Conservation (phyloP, 169 alveolate species). For the Pseudocohnilembus persalinus region DNA sequence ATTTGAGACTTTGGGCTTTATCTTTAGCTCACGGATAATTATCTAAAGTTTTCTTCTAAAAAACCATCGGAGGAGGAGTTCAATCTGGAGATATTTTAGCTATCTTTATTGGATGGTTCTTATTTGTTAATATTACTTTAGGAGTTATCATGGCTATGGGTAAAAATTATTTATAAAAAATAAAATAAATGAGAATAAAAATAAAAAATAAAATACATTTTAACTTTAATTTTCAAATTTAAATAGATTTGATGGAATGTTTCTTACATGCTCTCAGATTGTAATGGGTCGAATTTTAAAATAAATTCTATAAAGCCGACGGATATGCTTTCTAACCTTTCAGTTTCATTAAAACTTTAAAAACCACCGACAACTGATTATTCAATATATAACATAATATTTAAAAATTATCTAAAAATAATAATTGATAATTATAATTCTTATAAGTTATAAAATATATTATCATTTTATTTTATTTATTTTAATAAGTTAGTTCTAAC, state of each 20-base stretch:
- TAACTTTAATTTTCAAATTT: conserved; percentile 92
- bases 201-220: no score
- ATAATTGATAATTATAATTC: neutral
- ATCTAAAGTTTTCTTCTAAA: conserved; percentile 93
- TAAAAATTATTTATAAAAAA: no score
- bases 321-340: conserved; percentile 95
- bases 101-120: conserved; percentile 40
- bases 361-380: neutral
- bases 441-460: no score
- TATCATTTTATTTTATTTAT: no score
- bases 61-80: conserved; percentile 69
- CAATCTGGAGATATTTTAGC: conserved; percentile 30
- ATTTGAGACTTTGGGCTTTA: conserved; percentile 98
- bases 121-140: conserved; percentile 20
- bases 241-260: conserved; percentile 99
- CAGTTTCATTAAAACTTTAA: conserved; percentile 10
- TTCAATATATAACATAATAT: no score
- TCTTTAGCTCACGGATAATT: conserved; percentile 99
- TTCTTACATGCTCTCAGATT: conserved; percentile 98
- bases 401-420: no score
- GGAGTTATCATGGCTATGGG: conserved; percentile 47
- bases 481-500: no score
- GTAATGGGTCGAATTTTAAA: conserved; percentile 99
- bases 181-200: neutral
- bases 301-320: conserved; percentile 98